Conservation (phyloP, 305 asterid genomes). For the Solanum hybrid region DNA sequence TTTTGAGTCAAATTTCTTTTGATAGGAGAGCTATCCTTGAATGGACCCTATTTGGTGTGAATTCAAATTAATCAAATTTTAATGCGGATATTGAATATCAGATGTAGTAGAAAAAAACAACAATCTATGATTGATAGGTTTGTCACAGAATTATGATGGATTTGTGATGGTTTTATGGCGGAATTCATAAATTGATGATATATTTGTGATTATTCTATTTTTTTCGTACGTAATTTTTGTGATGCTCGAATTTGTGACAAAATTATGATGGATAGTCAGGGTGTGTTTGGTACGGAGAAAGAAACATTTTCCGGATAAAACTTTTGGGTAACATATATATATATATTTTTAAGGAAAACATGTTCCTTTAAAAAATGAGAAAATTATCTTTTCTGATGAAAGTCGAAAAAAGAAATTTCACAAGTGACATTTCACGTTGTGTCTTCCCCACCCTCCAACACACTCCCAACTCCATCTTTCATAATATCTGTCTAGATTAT, state of each 20-base stretch:
- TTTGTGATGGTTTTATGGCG: background rate
- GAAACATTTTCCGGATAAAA: background rate
- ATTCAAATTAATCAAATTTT: too few relatives aligned
- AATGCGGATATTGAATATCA: too few relatives aligned
- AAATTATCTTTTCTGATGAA: background rate
- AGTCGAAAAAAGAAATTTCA: background rate
- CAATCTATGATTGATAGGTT: background rate
- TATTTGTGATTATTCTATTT: background rate
- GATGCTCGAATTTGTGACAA: background rate
- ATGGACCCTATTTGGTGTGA: background rate
- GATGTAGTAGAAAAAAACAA: too few relatives aligned
- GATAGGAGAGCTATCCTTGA: background rate
- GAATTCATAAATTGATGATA: background rate
- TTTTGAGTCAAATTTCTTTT: background rate
- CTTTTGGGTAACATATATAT: background rate
- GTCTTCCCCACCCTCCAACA: background rate
- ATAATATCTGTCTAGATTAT: background rate
- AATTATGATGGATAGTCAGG: background rate
- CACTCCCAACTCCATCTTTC: background rate
- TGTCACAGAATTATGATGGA: background rate
- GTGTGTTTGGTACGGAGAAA: background rate
- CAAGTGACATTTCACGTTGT: background rate
- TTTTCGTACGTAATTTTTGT: background rate
- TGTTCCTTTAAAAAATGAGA: background rate
- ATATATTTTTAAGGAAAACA: background rate